Evolutionary conservation across 345 rosid species (phyloP).

Genomic region (Toxicodendron radicans): DNA sequence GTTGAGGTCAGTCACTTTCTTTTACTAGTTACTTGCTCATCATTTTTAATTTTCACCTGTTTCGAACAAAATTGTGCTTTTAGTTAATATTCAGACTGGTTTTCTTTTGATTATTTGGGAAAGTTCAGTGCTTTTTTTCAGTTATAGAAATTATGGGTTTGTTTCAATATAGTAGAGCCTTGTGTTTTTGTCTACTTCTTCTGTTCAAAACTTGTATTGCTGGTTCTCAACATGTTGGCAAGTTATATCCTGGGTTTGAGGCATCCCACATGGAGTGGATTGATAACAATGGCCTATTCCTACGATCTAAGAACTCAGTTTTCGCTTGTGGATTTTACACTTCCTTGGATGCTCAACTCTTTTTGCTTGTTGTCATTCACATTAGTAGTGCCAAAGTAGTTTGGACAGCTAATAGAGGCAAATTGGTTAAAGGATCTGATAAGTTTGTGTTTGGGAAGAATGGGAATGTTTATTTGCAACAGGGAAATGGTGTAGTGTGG

Average conservation of each 20-base stretch:
- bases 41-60: too few species aligned
- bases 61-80: too few species aligned
- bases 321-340: conserved; percentile 41
- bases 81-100: background rate
- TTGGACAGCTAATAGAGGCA: conserved; percentile 49
- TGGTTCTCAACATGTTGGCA: conserved; percentile 25
- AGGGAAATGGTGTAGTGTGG: conserved; percentile 32
- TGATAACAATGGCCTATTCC: conserved; percentile 34
- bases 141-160: conserved; percentile 25
- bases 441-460: conserved; percentile 36
- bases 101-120: background rate
- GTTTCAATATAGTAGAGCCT: background rate
- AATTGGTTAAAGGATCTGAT: conserved; percentile 26
- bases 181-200: conserved; percentile 21
- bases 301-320: conserved; percentile 35
- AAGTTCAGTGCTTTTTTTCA: background rate
- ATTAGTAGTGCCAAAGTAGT: conserved; percentile 24
- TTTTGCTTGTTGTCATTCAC: conserved; percentile 37
- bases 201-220: conserved; percentile 19
- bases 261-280: conserved; percentile 41
- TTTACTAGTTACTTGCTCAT: too few species aligned
- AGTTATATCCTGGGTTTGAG: conserved; percentile 42
- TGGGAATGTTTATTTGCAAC: conserved; percentile 40
- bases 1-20: too few species aligned
- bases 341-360: conserved; percentile 24